A percentile compares a stretch with the other conserved stretches of the same genome.
Conservation (phyloP, 1,284 basidiomycete species). For the Boletus mariae region DNA sequence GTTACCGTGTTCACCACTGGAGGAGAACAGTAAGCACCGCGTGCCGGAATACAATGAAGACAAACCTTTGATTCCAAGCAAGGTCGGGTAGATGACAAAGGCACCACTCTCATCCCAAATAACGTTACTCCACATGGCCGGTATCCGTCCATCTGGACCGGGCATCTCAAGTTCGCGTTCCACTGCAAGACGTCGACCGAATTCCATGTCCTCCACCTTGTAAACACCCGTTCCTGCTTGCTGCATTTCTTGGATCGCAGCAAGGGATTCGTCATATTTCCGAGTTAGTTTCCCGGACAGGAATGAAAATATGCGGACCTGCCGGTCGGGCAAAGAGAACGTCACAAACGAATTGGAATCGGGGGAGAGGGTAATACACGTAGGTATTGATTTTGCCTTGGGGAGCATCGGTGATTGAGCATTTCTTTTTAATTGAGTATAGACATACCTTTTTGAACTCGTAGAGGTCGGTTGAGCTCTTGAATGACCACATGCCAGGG, state of each 20-base stretch:
- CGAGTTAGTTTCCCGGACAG: constrained; percentile 86
- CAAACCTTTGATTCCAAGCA: constrained; percentile 92
- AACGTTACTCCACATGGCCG: constrained; percentile 77
- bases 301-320: constrained; percentile 93
- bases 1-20: constrained; percentile 92
- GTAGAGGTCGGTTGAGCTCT: constrained; percentile 90
- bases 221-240: constrained; percentile 89
- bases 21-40: constrained; percentile 1
- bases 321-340: constrained; percentile 88
- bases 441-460: constrained; percentile 91
- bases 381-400: constrained; percentile 87
- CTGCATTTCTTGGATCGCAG: constrained; percentile 95
- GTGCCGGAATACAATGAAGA: background rate
- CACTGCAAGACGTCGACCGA: constrained; percentile 89
- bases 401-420: background rate
- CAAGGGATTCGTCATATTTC: constrained; percentile 92
- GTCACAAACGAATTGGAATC: constrained; percentile 87
- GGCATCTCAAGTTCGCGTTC: constrained; percentile 89
- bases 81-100: constrained; percentile 89
- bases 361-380: constrained; percentile 88
- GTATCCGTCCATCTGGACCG: constrained; percentile 63
- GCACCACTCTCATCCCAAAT: constrained; percentile 97
- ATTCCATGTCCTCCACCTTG: constrained; percentile 98
- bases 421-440: background rate
- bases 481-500: constrained; percentile 84